Evolutionary conservation across 768 basidiomycete genomes (phyloP).

Genomic region (Leccinum pellstonianum): DNA sequence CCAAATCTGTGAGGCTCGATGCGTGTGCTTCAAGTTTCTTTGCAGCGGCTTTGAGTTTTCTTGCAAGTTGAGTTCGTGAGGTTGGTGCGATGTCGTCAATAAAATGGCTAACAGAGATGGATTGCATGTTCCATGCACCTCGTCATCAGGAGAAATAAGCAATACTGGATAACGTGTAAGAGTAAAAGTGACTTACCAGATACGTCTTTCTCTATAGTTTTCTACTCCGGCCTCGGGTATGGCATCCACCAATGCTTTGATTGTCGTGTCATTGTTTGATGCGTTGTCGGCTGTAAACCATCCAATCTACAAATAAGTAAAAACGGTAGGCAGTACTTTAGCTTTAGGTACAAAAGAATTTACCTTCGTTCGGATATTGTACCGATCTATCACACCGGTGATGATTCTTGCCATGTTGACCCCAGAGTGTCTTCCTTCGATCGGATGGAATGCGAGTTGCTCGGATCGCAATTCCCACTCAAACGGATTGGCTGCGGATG

Average conservation of each 20-base stretch:
- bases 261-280: not conserved
- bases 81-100: too few relatives aligned
- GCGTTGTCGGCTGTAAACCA: conserved; percentile 4
- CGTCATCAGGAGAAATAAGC: too few relatives aligned
- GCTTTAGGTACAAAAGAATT: not conserved
- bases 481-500: not conserved
- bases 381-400: not conserved
- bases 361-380: not conserved
- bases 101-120: too few relatives aligned
- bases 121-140: too few relatives aligned
- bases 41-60: too few relatives aligned
- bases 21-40: too few relatives aligned
- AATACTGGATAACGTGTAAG: too few relatives aligned
- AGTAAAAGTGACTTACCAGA: not conserved
- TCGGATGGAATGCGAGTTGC: not conserved
- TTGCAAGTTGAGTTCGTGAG: too few relatives aligned
- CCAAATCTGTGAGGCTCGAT: too few relatives aligned
- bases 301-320: not conserved
- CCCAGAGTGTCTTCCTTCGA: not conserved
- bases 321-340: not conserved
- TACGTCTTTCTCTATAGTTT: not conserved
- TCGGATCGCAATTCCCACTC: not conserved
- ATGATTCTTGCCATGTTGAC: not conserved
- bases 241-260: not conserved
- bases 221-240: not conserved